Percentiles rank a stretch among this genome's conserved stretches.
Conservation (phyloP, 1,139 yeast genomes). For the Fermentozyma sake region DNA sequence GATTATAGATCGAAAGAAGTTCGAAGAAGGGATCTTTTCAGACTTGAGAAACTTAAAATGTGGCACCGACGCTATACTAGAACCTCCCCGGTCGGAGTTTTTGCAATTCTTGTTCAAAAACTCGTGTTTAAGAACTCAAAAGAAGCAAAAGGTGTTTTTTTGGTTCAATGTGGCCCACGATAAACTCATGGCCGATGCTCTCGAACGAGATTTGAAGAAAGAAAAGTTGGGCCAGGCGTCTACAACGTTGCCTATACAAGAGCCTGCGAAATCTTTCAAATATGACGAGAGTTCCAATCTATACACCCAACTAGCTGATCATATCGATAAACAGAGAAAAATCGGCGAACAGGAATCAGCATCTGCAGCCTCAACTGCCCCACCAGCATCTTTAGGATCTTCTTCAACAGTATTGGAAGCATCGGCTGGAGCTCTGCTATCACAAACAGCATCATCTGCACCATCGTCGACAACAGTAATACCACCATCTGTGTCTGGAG, state of each 20-base stretch:
- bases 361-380: slow-evolving; percentile 2
- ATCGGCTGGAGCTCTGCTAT: slow-evolving; percentile 1
- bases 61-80: slow-evolving; percentile 84
- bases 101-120: slow-evolving; percentile 81
- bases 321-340: slow-evolving; percentile 34
- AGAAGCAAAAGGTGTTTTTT: slow-evolving; percentile 93
- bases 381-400: slow-evolving; percentile 1
- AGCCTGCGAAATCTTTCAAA: slow-evolving; percentile 61
- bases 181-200: slow-evolving; percentile 85
- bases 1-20: slow-evolving; percentile 82
- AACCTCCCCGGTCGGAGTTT: slow-evolving; percentile 83
- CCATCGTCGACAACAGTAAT: too few species aligned
- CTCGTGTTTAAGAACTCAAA: slow-evolving; percentile 87
- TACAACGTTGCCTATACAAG: slow-evolving; percentile 55
- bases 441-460: not conserved
- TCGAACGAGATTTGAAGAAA: slow-evolving; percentile 86
- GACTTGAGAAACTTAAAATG: slow-evolving; percentile 84
- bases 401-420: not conserved
- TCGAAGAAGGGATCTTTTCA: slow-evolving; percentile 94
- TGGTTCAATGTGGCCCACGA: slow-evolving; percentile 98
- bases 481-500: not conserved
- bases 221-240: slow-evolving; percentile 56
- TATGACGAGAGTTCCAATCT: slow-evolving; percentile 48
- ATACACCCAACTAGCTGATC: slow-evolving; percentile 45
- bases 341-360: slow-evolving; percentile 8